These are phyloP conservation scores for Panicum hallii DNA, from an alignment of 202 grass and related monocot genomes.

Conservation along the genomic window DNA sequence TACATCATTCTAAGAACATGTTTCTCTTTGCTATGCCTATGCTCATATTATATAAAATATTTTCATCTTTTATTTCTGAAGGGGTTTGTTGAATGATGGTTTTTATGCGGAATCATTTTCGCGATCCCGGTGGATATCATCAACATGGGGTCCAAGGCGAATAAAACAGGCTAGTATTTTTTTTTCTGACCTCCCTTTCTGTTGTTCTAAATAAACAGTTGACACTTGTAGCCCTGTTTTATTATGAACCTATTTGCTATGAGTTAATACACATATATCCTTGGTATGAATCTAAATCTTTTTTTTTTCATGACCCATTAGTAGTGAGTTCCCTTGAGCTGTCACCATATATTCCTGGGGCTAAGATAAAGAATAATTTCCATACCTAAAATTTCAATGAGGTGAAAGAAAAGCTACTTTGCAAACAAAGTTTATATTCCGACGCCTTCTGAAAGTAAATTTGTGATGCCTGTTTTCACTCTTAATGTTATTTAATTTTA, in stretches of 20 bases:
- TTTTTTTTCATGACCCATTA: not conserved
- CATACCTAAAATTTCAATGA: not conserved
- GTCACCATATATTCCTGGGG: not conserved
- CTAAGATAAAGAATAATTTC: not conserved
- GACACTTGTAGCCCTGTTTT: not conserved
- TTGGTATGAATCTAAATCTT: not conserved
- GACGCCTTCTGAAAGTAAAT: not conserved
- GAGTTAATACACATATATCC: not conserved
- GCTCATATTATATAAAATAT: not conserved
- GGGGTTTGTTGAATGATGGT: slow-evolving; percentile 85
- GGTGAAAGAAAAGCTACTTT: not conserved
- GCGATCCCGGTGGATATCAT: slow-evolving; percentile 73
- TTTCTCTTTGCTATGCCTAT: not conserved
- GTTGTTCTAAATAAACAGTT: not conserved
- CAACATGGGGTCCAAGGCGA: slow-evolving; percentile 79
- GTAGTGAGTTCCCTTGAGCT: not conserved
- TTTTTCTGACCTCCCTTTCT: not conserved
- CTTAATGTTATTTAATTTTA: not conserved
- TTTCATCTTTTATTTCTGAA: slow-evolving; percentile 47
- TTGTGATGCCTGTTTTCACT: not conserved
- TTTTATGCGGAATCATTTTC: slow-evolving; percentile 91
- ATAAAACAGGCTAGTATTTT: slow-evolving; percentile 72
- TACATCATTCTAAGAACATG: not conserved
- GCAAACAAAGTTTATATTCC: slow-evolving; percentile 6
- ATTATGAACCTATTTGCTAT: not conserved